Evolutionary conservation across 352 stramenopile species (phyloP).

Genomic region (Globisporangium lucens): DNA sequence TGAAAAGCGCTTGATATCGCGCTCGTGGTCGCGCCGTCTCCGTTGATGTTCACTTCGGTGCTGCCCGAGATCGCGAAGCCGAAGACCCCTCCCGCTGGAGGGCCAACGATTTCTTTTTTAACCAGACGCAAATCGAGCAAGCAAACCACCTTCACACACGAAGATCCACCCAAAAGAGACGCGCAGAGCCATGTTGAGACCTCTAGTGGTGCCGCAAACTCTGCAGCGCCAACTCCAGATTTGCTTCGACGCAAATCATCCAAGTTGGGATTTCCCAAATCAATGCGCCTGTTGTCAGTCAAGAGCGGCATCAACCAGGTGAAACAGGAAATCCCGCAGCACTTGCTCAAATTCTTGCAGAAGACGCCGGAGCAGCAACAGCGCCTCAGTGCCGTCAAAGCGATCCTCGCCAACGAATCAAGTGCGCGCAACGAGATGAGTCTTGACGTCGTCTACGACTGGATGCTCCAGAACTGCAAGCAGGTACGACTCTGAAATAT

Average conservation of each 20-base stretch:
- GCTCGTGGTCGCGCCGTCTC: neutral
- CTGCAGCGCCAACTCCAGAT: neutral
- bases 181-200: neutral
- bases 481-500: slow-evolving; percentile 24
- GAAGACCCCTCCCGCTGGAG: neutral
- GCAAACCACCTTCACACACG: neutral
- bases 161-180: neutral
- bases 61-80: slow-evolving; percentile 25
- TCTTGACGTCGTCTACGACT: slow-evolving; percentile 68
- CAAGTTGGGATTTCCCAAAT: slow-evolving; percentile 7
- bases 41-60: slow-evolving; percentile 20
- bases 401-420: slow-evolving; percentile 49
- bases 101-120: neutral
- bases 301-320: neutral
- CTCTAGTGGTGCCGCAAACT: neutral
- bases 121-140: slow-evolving; percentile 9
- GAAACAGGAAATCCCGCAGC: slow-evolving; percentile 36
- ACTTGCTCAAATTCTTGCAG: slow-evolving; percentile 56
- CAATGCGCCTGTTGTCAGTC: slow-evolving; percentile 1
- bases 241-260: slow-evolving; percentile 24
- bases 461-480: slow-evolving; percentile 81
- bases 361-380: slow-evolving; percentile 53
- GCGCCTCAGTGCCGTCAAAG: slow-evolving; percentile 47
- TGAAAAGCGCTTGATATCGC: neutral
- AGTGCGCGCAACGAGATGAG: slow-evolving; percentile 56